Evolutionary conservation across 768 basidiomycete genomes (phyloP).

Genomic region (Strobilomyces confusus): DNA sequence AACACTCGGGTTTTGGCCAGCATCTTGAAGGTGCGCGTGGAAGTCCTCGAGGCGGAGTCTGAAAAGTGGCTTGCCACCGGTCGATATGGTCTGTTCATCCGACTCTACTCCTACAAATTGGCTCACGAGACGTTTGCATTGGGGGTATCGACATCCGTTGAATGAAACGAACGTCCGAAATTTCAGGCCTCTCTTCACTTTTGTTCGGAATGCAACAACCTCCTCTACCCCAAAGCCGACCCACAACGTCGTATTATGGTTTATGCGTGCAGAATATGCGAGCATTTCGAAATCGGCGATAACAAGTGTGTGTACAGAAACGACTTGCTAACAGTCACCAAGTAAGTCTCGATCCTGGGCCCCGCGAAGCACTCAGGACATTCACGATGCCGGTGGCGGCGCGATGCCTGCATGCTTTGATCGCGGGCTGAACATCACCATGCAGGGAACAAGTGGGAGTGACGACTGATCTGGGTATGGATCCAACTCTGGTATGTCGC

Average conservation of each 20-base stretch:
- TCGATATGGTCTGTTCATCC: slow-evolving; percentile 26
- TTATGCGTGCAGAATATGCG: slow-evolving; percentile 89
- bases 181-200: slow-evolving; percentile 79
- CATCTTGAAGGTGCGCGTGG: no score
- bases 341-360: slow-evolving; percentile 46
- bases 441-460: slow-evolving; percentile 90
- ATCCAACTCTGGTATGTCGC: slow-evolving; percentile 75
- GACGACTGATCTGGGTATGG: slow-evolving; percentile 80
- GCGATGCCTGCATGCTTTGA: neutral
- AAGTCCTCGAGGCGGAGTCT: slow-evolving; percentile 27
- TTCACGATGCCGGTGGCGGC: slow-evolving; percentile 9
- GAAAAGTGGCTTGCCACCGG: slow-evolving; percentile 19
- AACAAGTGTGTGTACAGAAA: slow-evolving; percentile 92
- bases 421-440: slow-evolving; percentile 3
- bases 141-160: neutral
- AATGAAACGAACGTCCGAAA: neutral
- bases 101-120: slow-evolving; percentile 1
- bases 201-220: slow-evolving; percentile 93
- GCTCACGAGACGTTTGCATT: slow-evolving; percentile 15
- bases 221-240: slow-evolving; percentile 92
- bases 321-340: slow-evolving; percentile 89
- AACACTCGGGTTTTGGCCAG: slow-evolving; percentile 11
- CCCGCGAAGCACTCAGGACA: neutral
- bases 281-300: slow-evolving; percentile 77
- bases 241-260: slow-evolving; percentile 79